Evolutionary conservation across 441 rosid genomes (phyloP), one percentile per base, ranked within the genome.

Genomic region (Heliophila coronopifolia): DNA sequence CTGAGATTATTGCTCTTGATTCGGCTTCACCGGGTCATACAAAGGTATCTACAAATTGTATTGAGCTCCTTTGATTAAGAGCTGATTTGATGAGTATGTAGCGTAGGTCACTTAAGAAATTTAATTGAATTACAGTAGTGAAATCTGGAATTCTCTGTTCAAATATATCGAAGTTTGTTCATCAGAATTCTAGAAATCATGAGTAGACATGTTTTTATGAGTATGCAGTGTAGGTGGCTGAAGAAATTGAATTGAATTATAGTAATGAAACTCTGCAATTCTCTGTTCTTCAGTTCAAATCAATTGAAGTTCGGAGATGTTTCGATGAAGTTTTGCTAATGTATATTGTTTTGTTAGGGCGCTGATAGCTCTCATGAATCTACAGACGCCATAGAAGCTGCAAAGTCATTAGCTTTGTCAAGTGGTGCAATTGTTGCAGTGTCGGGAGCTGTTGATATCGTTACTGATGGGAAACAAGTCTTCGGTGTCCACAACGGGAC

Each of bases 341-440:
- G 18, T 44, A 4, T 43, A 17, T 12, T 28, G 1, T 32, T 15
- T 58, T 22, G 25, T 4, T 55, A 78, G 86, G 97, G 94, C 28
- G 87, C 76, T 16, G 96, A 84, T 66, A 90, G 97, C 69, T 60
- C 69, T 56, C 89, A 84, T 45, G 80, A 69, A 49, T 90, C 97
- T 2, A 55, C 63, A 37, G 89, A 80, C 59, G 92, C 90, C 6
- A 50, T 84, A 34, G 94, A 86, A 72, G 92, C 89, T 22, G 98
- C 98, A 1, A 90, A 80, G 59, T 72, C 79, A 10, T 58, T 84
- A 75, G 92, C 94, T 61, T 51, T 9, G 64, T 56, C 77, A 20
- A 78, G 76, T 15, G 87, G 86, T 18, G 67, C 78, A 14, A 23
- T 90, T 8, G 93, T 90, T 40, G 87, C 96, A 1, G 90, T 82